These are phyloP conservation scores for Pyrenophora graminea DNA, from an alignment of 2,329 filamentous ascomycete genomes.

Conservation along the genomic window DNA sequence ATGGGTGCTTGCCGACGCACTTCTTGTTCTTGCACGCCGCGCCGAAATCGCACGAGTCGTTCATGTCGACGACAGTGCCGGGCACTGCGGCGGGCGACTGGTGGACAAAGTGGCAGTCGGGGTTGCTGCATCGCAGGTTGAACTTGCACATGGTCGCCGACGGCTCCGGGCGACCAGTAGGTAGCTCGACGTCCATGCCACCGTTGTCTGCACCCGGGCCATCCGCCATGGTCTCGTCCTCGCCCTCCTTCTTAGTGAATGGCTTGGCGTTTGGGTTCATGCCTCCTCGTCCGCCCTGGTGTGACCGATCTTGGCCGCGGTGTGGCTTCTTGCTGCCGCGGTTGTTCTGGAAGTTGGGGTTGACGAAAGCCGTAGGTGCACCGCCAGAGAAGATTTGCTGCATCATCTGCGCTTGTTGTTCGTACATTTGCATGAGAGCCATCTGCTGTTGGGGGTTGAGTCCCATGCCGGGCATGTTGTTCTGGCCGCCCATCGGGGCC, in stretches of 20 bases:
- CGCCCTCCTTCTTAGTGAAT: conserved; percentile 53
- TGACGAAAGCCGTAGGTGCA: conserved; percentile 56
- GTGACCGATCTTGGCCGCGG: conserved; percentile 64
- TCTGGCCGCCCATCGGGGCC: conserved; percentile 44
- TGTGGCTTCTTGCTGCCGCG: conserved; percentile 60
- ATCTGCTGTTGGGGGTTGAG: conserved; percentile 72
- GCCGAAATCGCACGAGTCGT: conserved; percentile 80
- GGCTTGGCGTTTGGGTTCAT: conserved; percentile 59
- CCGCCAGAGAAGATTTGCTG: conserved; percentile 45
- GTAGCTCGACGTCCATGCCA: conserved; percentile 65
- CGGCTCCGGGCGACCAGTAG: conserved; percentile 57
- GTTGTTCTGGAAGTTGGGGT: conserved; percentile 56
- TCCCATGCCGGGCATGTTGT: conserved; percentile 53
- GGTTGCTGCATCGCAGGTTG: conserved; percentile 85
- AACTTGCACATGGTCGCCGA: conserved; percentile 79
- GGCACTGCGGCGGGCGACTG: conserved; percentile 88
- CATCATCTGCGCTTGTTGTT: conserved; percentile 74
- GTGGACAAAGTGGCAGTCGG: conserved; percentile 89
- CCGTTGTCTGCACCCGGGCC: conserved; percentile 45
- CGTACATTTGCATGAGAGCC: conserved; percentile 75
- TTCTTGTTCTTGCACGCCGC: conserved; percentile 95
- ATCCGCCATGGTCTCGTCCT: conserved; percentile 47
- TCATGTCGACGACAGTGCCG: conserved; percentile 75
- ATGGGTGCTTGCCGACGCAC: conserved; percentile 89
- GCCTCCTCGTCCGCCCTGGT: conserved; percentile 27